Base-by-base conservation (phyloP, 495 filamentous ascomycete genomes). In the Tuber indicum region DNA sequence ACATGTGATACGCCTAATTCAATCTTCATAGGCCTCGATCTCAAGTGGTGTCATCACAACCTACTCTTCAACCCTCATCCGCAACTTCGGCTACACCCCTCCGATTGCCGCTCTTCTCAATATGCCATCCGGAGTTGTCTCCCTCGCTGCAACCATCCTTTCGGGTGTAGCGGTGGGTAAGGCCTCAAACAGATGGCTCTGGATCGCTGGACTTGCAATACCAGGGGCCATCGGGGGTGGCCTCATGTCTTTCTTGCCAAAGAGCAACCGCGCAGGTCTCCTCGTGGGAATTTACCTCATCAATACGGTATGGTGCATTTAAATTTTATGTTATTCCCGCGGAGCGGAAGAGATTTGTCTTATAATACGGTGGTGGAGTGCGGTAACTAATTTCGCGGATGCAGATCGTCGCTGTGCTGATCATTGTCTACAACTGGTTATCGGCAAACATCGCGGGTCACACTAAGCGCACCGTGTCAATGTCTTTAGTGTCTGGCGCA, bases 401-500 rank as follows among this genome's bases (percentile, higher is more conserved):
- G 41, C 21, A 75, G 74, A 89, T 90, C 43, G 86, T 88, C 17
- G 87, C 87, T 36, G 87, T 87, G 6, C 81, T 88, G 6, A 75
- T 85, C 66, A 80, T 88, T 49, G 84, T 87, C 72, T 88, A 86
- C 81, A 81, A 78, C 32, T 88, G 87, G 87, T 82, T 88, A 4
- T 80, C 88, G 7, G 86, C 85, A 21, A 88, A 94, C 78, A 89
- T 94, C 0, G 92, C 92, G 1, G 92, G 92, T 0, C 89, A 91
- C 26, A 94, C 91, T 10, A 95, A 95, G 84, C 78, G 78, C 58
- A 79, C 78, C 8, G 79, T 80, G 62, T 71, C 78, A 21, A 79
- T 72, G 42, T 73, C 90, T 32, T 83, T 91, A 32, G 83, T 91
- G 52, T 85, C 87, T 32, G 88, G 86, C 4, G 88, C 87, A 23